phyloP scores from a whole-genome alignment of 768 basidiomycete species.

The Boletus vinaceobasis region DNA sequence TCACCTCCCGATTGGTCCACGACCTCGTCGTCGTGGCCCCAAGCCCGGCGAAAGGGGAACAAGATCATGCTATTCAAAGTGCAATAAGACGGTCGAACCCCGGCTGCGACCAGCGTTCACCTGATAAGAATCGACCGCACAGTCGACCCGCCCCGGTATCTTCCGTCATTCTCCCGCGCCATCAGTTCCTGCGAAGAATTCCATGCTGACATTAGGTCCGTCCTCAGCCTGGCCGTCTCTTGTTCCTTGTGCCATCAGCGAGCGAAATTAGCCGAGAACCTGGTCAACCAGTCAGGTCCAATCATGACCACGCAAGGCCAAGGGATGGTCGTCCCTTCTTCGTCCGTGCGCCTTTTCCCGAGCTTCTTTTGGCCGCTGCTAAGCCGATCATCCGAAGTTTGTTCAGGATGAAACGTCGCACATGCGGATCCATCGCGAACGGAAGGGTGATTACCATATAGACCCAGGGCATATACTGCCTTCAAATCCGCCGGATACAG shows the following conservation, averaged over 20 bases:
- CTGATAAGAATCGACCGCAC: neutral
- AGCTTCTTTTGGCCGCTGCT: slow-evolving; percentile 19
- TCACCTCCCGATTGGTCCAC: slow-evolving; percentile 12
- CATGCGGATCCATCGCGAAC: slow-evolving; percentile 25
- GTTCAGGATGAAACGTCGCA: slow-evolving; percentile 19
- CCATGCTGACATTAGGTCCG: slow-evolving; percentile 1
- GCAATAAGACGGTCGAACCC: neutral
- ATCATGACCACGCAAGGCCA: no score
- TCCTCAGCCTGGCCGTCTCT: slow-evolving; percentile 4
- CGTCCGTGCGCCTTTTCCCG: slow-evolving; percentile 17
- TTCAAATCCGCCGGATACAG: slow-evolving; percentile 7
- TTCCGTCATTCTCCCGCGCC: slow-evolving; percentile 15
- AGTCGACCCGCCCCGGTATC: slow-evolving; percentile 15
- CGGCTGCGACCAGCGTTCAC: neutral
- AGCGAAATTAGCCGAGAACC: no score
- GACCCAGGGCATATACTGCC: slow-evolving; percentile 2
- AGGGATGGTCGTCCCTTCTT: slow-evolving; percentile 9
- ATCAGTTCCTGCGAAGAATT: slow-evolving; percentile 7
- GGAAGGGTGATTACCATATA: slow-evolving; percentile 20
- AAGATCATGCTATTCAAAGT: neutral
- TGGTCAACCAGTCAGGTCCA: no score
- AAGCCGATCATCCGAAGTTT: slow-evolving; percentile 19
- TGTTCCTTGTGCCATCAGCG: slow-evolving; percentile 3
- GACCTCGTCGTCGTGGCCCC: slow-evolving; percentile 13
- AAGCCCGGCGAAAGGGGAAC: slow-evolving; percentile 3